Conservation (phyloP, 345 rosid genomes). For the Eucalyptus urophylla region DNA sequence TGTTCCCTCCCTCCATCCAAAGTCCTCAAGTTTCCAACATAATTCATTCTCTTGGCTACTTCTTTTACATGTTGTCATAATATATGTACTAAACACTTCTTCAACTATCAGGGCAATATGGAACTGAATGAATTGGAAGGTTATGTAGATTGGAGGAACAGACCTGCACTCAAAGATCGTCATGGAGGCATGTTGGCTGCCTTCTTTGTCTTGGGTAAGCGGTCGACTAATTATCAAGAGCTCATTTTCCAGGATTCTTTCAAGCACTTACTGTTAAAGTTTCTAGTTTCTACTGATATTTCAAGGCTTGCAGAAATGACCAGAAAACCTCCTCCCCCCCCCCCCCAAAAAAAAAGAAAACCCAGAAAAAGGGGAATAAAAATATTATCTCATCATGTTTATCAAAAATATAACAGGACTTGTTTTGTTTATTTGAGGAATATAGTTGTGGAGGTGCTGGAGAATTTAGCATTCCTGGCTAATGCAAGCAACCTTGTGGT, state of each 20-base stretch:
- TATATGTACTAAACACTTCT: background rate
- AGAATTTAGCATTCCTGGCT: constrained; percentile 84
- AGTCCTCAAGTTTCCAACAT: background rate
- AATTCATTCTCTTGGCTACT: background rate
- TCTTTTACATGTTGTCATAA: background rate
- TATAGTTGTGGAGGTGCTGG: constrained; percentile 71
- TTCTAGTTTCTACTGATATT: background rate
- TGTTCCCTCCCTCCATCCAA: background rate
- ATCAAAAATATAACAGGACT: background rate
- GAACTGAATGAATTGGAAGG: constrained; percentile 35
- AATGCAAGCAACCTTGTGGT: constrained; percentile 91
- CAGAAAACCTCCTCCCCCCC: background rate
- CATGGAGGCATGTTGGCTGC: constrained; percentile 86
- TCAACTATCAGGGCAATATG: constrained; percentile 32
- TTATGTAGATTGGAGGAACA: constrained; percentile 44
- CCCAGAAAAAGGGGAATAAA: background rate
- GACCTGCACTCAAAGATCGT: constrained; percentile 42
- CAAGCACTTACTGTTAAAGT: background rate
- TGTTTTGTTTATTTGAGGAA: background rate
- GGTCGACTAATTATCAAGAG: background rate
- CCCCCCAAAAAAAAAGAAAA: too few relatives aligned
- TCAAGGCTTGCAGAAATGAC: background rate
- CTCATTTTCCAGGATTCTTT: background rate
- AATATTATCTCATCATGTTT: background rate
- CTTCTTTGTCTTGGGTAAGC: constrained; percentile 38